phyloP scores from a whole-genome alignment of 1,284 basidiomycete species.

The Singerocomus rubriflavus region DNA sequence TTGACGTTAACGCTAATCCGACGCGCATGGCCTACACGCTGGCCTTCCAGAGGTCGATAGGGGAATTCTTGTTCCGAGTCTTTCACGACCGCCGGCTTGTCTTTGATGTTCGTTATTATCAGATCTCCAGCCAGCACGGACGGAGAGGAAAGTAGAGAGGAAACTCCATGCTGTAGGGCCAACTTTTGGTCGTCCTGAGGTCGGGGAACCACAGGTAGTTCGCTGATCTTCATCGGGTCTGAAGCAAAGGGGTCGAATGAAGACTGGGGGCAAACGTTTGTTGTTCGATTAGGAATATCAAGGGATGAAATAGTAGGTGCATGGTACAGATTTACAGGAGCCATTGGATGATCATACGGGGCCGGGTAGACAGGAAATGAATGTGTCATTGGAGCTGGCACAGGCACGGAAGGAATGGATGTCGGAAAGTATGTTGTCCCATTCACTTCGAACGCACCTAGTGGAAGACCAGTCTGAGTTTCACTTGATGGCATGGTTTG shows the following conservation, averaged over 20 bases:
- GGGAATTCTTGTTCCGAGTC: conserved; percentile 24
- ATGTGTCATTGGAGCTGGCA: conserved; percentile 3
- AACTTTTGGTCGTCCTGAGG: conserved; percentile 10
- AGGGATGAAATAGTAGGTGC: conserved; percentile 7
- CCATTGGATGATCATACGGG: conserved; percentile 7
- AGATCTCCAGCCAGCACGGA: not conserved
- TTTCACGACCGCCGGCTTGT: not conserved
- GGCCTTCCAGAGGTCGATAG: conserved; percentile 28
- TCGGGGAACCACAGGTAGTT: conserved; percentile 21
- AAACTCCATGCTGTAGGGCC: conserved; percentile 1
- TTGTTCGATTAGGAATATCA: conserved; percentile 1
- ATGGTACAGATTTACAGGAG: conserved; percentile 11
- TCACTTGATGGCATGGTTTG: not conserved
- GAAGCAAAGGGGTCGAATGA: conserved; percentile 27
- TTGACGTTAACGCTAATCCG: conserved; percentile 37
- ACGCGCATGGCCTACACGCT: conserved; percentile 31
- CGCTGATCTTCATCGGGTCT: conserved; percentile 10
- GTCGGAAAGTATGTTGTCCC: conserved; percentile 36
- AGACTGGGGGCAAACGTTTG: not conserved
- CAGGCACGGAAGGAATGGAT: not conserved
- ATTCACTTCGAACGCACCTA: conserved; percentile 27
- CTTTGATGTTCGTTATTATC: not conserved
- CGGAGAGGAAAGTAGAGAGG: not conserved
- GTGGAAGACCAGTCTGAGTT: conserved; percentile 9
- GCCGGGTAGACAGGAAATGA: conserved; percentile 10